Conservation (phyloP, 257 asterid species). For the Verbena officinalis region DNA sequence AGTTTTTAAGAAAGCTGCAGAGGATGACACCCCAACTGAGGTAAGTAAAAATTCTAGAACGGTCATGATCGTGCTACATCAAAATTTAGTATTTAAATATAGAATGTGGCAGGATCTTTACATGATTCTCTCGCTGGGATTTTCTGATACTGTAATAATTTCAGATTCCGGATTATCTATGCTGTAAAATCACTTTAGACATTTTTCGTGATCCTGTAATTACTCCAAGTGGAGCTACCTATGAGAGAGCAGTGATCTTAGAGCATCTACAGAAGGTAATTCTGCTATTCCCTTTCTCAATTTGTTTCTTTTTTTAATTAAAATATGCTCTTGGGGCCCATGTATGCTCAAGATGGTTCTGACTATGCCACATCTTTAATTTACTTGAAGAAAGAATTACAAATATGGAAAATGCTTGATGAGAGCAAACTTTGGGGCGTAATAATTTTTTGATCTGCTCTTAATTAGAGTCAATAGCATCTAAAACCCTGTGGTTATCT, state of each 20-base stretch:
- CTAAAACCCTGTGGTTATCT: too few relatives aligned
- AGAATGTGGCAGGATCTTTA: not conserved
- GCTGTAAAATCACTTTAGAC: conserved; percentile 82
- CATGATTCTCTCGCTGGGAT: conserved; percentile 8
- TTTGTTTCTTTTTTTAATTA: too few relatives aligned
- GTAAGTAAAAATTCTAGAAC: conserved; percentile 31
- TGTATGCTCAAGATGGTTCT: too few relatives aligned
- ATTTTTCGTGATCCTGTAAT: conserved; percentile 93
- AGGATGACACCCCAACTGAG: conserved; percentile 69
- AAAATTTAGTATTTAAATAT: too few relatives aligned
- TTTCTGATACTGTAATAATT: conserved; percentile 32
- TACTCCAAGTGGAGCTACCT: conserved; percentile 90
- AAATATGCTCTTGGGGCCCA: too few relatives aligned
- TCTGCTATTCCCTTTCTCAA: not conserved
- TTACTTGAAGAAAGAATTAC: too few relatives aligned
- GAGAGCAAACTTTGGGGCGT: too few relatives aligned
- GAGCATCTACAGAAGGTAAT: conserved; percentile 74
- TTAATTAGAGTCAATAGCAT: too few relatives aligned
- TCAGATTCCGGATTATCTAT: conserved; percentile 86
- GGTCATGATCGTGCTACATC: too few relatives aligned
- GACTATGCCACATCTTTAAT: too few relatives aligned
- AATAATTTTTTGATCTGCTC: too few relatives aligned
- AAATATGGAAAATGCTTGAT: too few relatives aligned
- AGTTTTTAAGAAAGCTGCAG: conserved; percentile 67
- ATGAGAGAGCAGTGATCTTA: conserved; percentile 84